Evolutionary conservation across 768 basidiomycete species (phyloP), one percentile per base, ranked within the genome.

Genomic region (Thelephora ganbajun): DNA sequence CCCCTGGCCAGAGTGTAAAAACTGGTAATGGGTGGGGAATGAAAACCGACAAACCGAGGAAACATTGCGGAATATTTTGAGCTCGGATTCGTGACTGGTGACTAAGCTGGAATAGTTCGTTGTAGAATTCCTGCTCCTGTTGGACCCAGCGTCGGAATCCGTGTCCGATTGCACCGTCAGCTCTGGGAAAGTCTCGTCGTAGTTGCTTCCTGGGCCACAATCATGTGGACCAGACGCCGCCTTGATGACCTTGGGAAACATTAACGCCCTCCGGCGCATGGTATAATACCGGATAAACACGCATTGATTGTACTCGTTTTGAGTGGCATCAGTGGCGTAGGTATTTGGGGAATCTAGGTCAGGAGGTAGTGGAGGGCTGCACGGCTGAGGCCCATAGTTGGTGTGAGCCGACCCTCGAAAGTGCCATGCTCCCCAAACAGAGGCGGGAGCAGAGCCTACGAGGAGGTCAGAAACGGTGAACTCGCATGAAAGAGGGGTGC

Each of bases 161-260:
- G 37, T 16, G 20, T 6, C 37, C 11, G 37, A 39, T 11, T 39
- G n/a, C 37, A 39, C 11, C 16, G 16, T 11, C 35, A 36, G 11
- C 35, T 16, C 16, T 36, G 35, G 35, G 16, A 11, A 16, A 16
- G 35, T 36, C 35, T 36, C 35, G 35, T 16, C 35, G 35, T 11
- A 11, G 35, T 36, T 36, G 11, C 16, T 36, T 11, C 11, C 37
- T 11, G 44, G 6, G 16, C 26, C 43, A 4, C 11, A 7, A 41
- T 49, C 37, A 13, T 52, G 34, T 7, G 48, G 47, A 11, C 42
- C 51, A 13, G 51, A 44, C 13, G 14, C 48, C 13, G 48, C 51
- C 35, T 45, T 44, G 16, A 52, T 33, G 34, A 35, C 41, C 12
- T 33, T 45, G 7, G 48, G 44, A 33, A 35, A 34, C 26, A 49